Evolutionary conservation across 139 green algal species (phyloP).

Genomic region (Coccomyxa sp.): DNA sequence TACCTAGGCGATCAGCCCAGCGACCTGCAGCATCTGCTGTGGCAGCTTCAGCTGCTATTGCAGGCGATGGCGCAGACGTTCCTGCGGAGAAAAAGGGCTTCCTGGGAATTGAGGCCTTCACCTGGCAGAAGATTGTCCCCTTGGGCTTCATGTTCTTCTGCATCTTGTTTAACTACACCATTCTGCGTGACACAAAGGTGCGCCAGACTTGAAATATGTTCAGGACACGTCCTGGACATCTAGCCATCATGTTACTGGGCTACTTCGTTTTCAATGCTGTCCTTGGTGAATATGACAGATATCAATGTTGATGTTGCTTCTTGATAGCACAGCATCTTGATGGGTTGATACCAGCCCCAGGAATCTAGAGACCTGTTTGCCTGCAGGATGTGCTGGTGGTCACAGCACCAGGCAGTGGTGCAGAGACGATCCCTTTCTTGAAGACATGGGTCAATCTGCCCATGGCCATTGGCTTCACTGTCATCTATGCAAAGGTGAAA

Average conservation of each 20-base stretch:
- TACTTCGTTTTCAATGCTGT: neutral
- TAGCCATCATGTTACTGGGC: neutral
- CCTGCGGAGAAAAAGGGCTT: slow-evolving; percentile 18
- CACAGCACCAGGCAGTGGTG: slow-evolving; percentile 91
- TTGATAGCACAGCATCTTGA: too few relatives aligned
- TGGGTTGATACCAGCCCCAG: too few relatives aligned
- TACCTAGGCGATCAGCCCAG: too few relatives aligned
- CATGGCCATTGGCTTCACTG: slow-evolving; percentile 93
- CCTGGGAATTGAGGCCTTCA: slow-evolving; percentile 52
- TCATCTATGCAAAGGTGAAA: slow-evolving; percentile 81
- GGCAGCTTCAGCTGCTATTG: neutral
- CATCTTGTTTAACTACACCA: slow-evolving; percentile 99
- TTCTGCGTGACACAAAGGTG: slow-evolving; percentile 97
- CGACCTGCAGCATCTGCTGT: too few relatives aligned
- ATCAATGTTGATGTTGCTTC: too few relatives aligned
- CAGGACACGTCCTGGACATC: neutral
- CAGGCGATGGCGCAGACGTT: neutral
- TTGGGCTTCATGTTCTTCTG: slow-evolving; percentile 98
- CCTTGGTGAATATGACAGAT: too few relatives aligned
- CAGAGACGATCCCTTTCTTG: slow-evolving; percentile 98
- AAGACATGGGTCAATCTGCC: slow-evolving; percentile 98
- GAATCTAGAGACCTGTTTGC: neutral
- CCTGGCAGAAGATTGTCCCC: slow-evolving; percentile 87
- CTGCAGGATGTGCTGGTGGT: slow-evolving; percentile 96
- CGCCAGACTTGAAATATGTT: neutral